Percentiles rank a stretch among this genome's conserved stretches.
phyloP scores from a whole-genome alignment of 148 eudicot species.

The Vaccinium darrowii region DNA sequence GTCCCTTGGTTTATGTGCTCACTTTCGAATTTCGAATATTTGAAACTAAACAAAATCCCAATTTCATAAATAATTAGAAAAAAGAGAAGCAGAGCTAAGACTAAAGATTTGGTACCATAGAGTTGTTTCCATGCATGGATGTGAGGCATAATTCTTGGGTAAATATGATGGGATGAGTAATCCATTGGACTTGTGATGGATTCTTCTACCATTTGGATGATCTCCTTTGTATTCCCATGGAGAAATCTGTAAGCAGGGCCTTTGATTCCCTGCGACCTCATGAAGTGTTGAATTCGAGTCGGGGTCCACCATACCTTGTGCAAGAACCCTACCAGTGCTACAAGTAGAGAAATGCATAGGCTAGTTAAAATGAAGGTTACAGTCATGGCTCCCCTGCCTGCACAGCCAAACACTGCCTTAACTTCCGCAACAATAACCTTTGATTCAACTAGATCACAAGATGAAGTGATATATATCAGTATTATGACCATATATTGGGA shows the following conservation, averaged over 20 bases:
- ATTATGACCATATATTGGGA: no score
- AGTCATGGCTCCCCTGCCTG: not conserved
- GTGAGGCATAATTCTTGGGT: conserved; percentile 23
- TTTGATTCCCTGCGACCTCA: conserved; percentile 3
- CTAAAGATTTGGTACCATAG: conserved; percentile 9
- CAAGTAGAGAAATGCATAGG: not conserved
- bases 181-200: not conserved
- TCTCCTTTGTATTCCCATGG: conserved; percentile 27
- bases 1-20: no score
- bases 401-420: not conserved
- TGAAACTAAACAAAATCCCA: no score
- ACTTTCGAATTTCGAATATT: no score
- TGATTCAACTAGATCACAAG: no score
- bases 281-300: not conserved
- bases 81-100: no score
- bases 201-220: conserved; percentile 16
- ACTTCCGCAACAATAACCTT: not conserved
- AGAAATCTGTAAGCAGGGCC: conserved; percentile 28
- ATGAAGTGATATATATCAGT: no score
- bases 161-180: conserved; percentile 11
- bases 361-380: not conserved
- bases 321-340: not conserved
- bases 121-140: conserved; percentile 18
- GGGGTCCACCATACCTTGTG: conserved; percentile 12
- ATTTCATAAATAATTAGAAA: no score